phyloP scores from a whole-genome alignment of 2,329 filamentous ascomycete genomes.

The Microdochium paspali region DNA sequence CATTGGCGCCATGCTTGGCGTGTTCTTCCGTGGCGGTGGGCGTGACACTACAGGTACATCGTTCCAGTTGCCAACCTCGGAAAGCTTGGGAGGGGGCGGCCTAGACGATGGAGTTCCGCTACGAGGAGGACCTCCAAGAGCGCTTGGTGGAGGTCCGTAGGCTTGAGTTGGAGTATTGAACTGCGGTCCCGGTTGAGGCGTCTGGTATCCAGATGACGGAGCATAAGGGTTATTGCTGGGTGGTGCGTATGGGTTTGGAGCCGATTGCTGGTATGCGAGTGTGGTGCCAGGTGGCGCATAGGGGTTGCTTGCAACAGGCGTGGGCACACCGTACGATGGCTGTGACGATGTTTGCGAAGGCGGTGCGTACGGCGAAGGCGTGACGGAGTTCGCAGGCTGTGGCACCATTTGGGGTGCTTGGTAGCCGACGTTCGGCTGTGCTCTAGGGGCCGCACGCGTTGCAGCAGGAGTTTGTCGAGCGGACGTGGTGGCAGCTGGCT shows the following conservation, averaged over 20 bases:
- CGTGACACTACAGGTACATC: constrained; percentile 84
- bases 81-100: constrained; percentile 59
- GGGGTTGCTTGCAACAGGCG: constrained; percentile 21
- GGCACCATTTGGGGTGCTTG: constrained; percentile 32
- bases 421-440: constrained; percentile 32
- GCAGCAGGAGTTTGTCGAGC: constrained; percentile 20
- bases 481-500: constrained; percentile 22
- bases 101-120: constrained; percentile 58
- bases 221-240: constrained; percentile 19
- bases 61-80: constrained; percentile 80
- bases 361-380: constrained; percentile 19
- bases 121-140: constrained; percentile 47
- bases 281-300: constrained; percentile 16
- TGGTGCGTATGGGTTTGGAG: constrained; percentile 13
- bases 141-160: constrained; percentile 26
- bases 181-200: constrained; percentile 28
- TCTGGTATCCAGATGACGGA: constrained; percentile 43
- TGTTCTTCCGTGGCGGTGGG: constrained; percentile 62
- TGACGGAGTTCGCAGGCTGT: constrained; percentile 10
- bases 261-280: constrained; percentile 8
- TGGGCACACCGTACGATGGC: constrained; percentile 3
- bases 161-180: constrained; percentile 22
- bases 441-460: constrained; percentile 29
- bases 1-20: constrained; percentile 61
- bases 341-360: constrained; percentile 12